Evolutionary conservation across 1,139 yeast species (phyloP).

Genomic region (Saccharomyces hybrid): DNA sequence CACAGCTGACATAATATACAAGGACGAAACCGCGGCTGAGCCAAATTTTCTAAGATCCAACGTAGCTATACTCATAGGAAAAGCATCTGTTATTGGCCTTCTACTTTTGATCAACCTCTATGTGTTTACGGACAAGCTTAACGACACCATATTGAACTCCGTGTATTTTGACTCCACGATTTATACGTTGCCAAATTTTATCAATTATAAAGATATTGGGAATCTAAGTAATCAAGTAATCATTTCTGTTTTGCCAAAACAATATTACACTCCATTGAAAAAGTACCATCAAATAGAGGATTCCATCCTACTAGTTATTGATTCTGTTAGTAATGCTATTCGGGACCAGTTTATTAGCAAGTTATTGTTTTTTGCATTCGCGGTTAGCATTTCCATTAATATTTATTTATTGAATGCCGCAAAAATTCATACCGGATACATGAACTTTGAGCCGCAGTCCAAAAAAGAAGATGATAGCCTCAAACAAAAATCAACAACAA

Average conservation of each 20-base stretch:
- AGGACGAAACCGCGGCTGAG: slow-evolving; percentile 33
- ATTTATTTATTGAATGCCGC: slow-evolving; percentile 76
- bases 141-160: slow-evolving; percentile 43
- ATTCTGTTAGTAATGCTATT: slow-evolving; percentile 58
- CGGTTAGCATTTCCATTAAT: slow-evolving; percentile 71
- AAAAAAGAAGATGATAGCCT: not conserved
- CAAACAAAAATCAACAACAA: not conserved
- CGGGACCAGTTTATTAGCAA: slow-evolving; percentile 79
- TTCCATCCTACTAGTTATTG: slow-evolving; percentile 45
- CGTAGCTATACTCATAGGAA: slow-evolving; percentile 50
- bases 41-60: slow-evolving; percentile 26
- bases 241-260: slow-evolving; percentile 61
- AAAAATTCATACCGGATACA: slow-evolving; percentile 42
- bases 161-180: slow-evolving; percentile 27
- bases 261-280: slow-evolving; percentile 63
- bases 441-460: slow-evolving; percentile 22
- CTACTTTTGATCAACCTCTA: slow-evolving; percentile 69
- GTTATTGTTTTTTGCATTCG: slow-evolving; percentile 62
- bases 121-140: slow-evolving; percentile 68
- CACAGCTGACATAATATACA: slow-evolving; percentile 67
- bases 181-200: slow-evolving; percentile 21
- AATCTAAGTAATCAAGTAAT: slow-evolving; percentile 34
- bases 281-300: slow-evolving; percentile 62
- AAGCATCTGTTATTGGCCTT: slow-evolving; percentile 59
- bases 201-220: slow-evolving; percentile 13